A percentile compares a stretch with the other conserved stretches of the same genome.
These are phyloP conservation scores for Stellera chamaejasme DNA, from an alignment of 345 rosid genomes.

Conservation along the genomic window DNA sequence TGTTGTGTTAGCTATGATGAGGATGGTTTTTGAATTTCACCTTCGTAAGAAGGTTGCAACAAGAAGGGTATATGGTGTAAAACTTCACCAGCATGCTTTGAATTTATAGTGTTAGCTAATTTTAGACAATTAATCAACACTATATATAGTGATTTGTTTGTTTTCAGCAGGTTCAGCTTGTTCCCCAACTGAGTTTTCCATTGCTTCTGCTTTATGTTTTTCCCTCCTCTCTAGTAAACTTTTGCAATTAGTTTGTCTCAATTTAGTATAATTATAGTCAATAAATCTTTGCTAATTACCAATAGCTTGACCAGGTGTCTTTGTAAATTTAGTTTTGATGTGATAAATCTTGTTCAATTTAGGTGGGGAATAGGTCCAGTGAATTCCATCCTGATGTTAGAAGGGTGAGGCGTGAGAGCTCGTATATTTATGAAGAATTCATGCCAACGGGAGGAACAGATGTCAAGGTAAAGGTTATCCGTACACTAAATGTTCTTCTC, in stretches of 20 bases:
- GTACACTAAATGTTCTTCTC: slow-evolving; percentile 2
- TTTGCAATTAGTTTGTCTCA: background rate
- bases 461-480: slow-evolving; percentile 73
- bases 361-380: slow-evolving; percentile 93
- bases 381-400: slow-evolving; percentile 93
- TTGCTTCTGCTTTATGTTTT: background rate
- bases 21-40: too few species aligned
- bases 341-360: slow-evolving; percentile 5
- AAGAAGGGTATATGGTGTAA: too few species aligned
- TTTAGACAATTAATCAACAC: too few species aligned
- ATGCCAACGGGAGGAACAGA: slow-evolving; percentile 98
- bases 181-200: too few species aligned
- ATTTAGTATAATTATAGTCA: too few species aligned
- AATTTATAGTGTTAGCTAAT: too few species aligned
- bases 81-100: too few species aligned
- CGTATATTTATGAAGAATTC: slow-evolving; percentile 91
- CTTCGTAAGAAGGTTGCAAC: too few species aligned
- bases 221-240: background rate
- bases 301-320: background rate
- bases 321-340: too few species aligned
- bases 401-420: slow-evolving; percentile 93
- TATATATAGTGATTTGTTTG: too few species aligned
- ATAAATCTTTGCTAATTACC: background rate
- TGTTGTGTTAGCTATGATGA: too few species aligned
- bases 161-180: too few species aligned